phyloP scores from a whole-genome alignment of 768 basidiomycete species.

The Leccinum obscurum region DNA sequence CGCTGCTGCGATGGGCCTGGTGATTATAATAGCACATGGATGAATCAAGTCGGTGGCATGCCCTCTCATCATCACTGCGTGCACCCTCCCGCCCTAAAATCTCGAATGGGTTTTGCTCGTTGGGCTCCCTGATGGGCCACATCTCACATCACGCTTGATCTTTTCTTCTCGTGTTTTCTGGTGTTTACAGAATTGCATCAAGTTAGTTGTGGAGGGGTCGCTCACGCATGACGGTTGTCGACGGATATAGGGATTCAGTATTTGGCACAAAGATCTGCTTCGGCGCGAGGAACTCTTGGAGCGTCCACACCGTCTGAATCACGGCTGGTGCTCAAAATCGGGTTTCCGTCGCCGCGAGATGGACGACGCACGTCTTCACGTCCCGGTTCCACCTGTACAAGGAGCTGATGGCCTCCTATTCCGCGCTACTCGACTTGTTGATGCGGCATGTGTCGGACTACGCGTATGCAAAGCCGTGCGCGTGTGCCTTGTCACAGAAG shows the following conservation, averaged over 20 bases:
- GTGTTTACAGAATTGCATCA: conserved; percentile 52
- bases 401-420: conserved; percentile 4
- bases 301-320: conserved; percentile 10
- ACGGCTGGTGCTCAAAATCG: conserved; percentile 12
- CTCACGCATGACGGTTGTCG: too few relatives aligned
- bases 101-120: too few relatives aligned
- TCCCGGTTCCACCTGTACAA: conserved; percentile 8
- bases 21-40: not conserved
- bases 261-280: conserved; percentile 10
- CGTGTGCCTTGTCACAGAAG: conserved; percentile 9
- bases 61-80: not conserved
- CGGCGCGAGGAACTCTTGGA: conserved; percentile 15
- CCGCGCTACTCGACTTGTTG: conserved; percentile 16
- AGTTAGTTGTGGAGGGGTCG: not conserved
- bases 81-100: not conserved
- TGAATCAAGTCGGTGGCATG: not conserved
- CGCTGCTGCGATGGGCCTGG: conserved; percentile 5
- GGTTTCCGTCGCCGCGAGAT: conserved; percentile 9
- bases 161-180: conserved; percentile 96
- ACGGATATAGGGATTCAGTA: conserved; percentile 1
- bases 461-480: conserved; percentile 9
- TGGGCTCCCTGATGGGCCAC: conserved; percentile 52
- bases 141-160: conserved; percentile 94
- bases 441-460: conserved; percentile 17
- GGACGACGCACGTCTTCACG: conserved; percentile 9